Evolutionary conservation across 805 yeast species (phyloP), one percentile per base, ranked within the genome.

Genomic region (Komagataella phaffii): DNA sequence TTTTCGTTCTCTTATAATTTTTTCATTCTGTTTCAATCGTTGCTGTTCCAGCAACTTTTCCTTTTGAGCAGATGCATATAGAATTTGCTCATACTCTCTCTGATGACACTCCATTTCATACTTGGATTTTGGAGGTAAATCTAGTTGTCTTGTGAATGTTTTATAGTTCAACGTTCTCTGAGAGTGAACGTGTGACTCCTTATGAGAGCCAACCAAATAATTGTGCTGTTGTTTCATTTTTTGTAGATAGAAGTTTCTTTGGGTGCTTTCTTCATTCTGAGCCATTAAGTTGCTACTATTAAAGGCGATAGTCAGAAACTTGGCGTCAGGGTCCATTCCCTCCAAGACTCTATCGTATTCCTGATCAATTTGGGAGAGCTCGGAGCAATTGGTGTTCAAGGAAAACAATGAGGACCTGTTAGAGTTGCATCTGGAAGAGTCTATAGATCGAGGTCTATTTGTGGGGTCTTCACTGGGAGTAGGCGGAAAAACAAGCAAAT

Each of bases 101-200:
- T 76, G 68, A 59, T 84, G 90, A 53, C 72, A 76, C 24, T 62
- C 51, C 17, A 75, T 73, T 57, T 84, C 89, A 17, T 65, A 62
- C 17, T 64, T 60, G 23, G 75, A 64, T 61, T 84, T 84, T 47
- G 88, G 87, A 0, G 91, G 90, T 44, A 84, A 64, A 68, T 79
- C 76, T 1, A 73, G 64, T 23, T 86, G 89, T 51, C 91, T 66
- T 0, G 89, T 81, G 21, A 44, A 17, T 17, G 46, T 17, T 8
- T 30, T 30, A 30, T 30, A 30, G 40, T 14, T 14, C 40, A 30
- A 30, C 40, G 40, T 30, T 10, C 40, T 30, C 40, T 30, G 40
- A 8, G 40, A 30, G 8, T 8, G 14, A 8, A 44, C n/a, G n/a
- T 44, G 46, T 30, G 40, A 30, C 14, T 30, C 40, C 14, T 30